phyloP scores from a whole-genome alignment of 1,284 basidiomycete species.

The Ganoderma lucidum region DNA sequence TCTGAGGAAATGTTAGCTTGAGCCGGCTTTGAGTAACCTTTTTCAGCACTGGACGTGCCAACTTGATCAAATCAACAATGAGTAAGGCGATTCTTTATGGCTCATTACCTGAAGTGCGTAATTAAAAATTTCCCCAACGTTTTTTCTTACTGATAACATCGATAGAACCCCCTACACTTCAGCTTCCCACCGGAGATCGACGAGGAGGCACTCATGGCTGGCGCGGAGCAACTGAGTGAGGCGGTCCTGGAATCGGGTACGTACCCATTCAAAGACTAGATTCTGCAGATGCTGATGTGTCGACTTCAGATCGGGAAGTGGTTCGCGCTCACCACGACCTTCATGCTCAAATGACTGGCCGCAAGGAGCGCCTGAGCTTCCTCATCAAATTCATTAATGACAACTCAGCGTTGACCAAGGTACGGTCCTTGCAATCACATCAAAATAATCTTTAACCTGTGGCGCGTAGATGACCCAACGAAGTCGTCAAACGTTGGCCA shows the following conservation, averaged over 20 bases:
- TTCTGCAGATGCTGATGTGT: background rate
- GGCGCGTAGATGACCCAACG: conserved; percentile 76
- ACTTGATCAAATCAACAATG: conserved; percentile 83
- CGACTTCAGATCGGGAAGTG: conserved; percentile 68
- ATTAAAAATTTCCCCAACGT: background rate
- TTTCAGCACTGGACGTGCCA: conserved; percentile 64
- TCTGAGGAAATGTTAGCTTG: background rate
- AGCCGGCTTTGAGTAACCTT: background rate
- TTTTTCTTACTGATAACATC: background rate
- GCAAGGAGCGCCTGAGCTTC: conserved; percentile 80
- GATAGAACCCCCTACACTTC: conserved; percentile 85
- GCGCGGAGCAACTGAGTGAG: conserved; percentile 79
- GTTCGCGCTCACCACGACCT: conserved; percentile 84
- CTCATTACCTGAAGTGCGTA: conserved; percentile 63
- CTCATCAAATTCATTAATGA: conserved; percentile 90
- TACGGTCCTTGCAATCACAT: conserved; percentile 40
- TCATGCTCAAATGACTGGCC: conserved; percentile 78
- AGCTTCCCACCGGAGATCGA: conserved; percentile 82
- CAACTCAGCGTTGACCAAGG: conserved; percentile 82
- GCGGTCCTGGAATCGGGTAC: conserved; percentile 77
- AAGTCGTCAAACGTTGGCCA: conserved; percentile 78
- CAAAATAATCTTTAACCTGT: background rate
- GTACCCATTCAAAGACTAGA: conserved; percentile 1
- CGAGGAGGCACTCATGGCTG: conserved; percentile 82
- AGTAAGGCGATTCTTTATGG: conserved; percentile 90